A percentile compares a stretch with the other conserved stretches of the same genome.
These are phyloP conservation scores for Aspergillus ellipticus DNA, from an alignment of 495 filamentous ascomycete species.

Conservation along the genomic window DNA sequence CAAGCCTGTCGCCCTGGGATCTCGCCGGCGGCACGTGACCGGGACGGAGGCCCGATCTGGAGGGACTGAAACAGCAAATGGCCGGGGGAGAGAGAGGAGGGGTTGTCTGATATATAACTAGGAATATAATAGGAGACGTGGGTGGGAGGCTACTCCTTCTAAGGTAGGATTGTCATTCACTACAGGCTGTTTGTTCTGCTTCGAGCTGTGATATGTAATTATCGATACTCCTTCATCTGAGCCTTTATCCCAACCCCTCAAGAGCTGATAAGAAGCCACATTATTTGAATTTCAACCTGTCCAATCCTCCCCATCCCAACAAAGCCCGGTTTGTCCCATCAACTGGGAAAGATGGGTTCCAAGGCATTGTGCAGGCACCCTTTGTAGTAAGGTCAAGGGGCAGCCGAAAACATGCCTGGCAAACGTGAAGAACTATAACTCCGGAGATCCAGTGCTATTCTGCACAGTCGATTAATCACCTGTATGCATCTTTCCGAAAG, in stretches of 20 bases:
- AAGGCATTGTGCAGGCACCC: too few relatives aligned
- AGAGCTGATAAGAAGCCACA: not conserved
- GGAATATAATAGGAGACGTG: too few relatives aligned
- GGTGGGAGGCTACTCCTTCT: not conserved
- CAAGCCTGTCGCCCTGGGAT: not conserved
- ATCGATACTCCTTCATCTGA: not conserved
- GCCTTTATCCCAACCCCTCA: not conserved
- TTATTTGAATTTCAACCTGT: too few relatives aligned
- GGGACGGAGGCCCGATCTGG: not conserved
- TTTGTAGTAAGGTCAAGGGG: not conserved
- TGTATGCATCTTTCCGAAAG: not conserved
- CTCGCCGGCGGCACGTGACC: constrained; percentile 9
- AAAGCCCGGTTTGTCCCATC: not conserved
- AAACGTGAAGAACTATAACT: not conserved
- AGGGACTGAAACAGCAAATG: not conserved
- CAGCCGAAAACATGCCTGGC: not conserved
- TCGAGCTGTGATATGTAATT: too few relatives aligned
- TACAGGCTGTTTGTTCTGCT: not conserved
- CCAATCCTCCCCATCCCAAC: not conserved
- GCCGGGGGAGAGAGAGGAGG: too few relatives aligned
- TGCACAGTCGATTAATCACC: too few relatives aligned
- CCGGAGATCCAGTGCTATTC: constrained; percentile 9
- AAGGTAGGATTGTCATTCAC: not conserved
- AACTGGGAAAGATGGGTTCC: not conserved
- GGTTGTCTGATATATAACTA: too few relatives aligned